Conservation (phyloP, 192 early-diverging fungal species). For the Coemansia nantahalensis region DNA sequence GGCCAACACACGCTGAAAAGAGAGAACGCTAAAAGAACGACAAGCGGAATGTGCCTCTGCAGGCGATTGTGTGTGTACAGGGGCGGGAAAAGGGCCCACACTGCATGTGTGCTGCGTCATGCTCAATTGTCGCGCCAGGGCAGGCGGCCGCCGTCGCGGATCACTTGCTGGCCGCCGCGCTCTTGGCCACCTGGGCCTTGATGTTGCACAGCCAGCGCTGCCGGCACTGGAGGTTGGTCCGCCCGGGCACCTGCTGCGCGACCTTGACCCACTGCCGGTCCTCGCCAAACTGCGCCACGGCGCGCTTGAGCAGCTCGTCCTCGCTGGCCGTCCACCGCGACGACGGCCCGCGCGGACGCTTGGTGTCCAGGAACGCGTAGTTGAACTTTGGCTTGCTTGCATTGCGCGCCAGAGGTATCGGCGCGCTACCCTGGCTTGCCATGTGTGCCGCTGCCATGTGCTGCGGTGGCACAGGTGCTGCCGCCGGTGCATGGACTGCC, state of each 20-base stretch:
- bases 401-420: conserved; percentile 12
- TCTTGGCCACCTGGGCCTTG: conserved; percentile 47
- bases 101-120: too few relatives aligned
- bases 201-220: conserved; percentile 56
- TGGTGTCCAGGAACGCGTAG: conserved; percentile 48
- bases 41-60: too few relatives aligned
- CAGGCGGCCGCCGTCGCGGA: too few relatives aligned
- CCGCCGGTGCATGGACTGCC: not conserved
- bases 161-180: conserved; percentile 3
- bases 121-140: conserved; percentile 3
- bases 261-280: conserved; percentile 54
- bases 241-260: conserved; percentile 45
- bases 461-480: conserved; percentile 10
- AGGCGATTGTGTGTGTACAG: too few relatives aligned
- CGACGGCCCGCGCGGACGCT: conserved; percentile 47
- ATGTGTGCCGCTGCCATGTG: conserved; percentile 9
- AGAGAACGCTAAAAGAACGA: conserved; percentile 2
- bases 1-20: too few relatives aligned
- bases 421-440: conserved; percentile 1
- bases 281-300: conserved; percentile 47
- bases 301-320: conserved; percentile 39
- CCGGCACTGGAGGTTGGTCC: conserved; percentile 49
- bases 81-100: too few relatives aligned
- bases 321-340: conserved; percentile 43
- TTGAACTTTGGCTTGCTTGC: conserved; percentile 52